These are phyloP conservation scores for Ustilago tritici DNA, from an alignment of 1,284 basidiomycete species.

Conservation along the genomic window DNA sequence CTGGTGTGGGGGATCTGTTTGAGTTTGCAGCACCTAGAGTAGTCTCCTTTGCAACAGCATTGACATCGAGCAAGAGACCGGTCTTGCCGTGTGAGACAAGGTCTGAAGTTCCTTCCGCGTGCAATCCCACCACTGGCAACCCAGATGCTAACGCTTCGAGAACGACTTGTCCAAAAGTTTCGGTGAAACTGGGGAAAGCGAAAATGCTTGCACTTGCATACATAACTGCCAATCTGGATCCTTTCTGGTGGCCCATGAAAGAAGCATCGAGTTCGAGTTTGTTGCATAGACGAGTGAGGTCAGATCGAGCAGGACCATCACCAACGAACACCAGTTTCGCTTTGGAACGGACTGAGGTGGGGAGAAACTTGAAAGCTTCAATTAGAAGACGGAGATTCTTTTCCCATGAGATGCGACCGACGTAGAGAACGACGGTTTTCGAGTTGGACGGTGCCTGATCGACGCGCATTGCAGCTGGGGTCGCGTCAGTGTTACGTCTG, in stretches of 20 bases:
- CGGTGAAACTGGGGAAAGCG: slow-evolving; percentile 74
- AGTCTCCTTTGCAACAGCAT: slow-evolving; percentile 43
- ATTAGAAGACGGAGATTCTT: slow-evolving; percentile 75
- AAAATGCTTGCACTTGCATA: slow-evolving; percentile 75
- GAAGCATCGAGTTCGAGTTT: slow-evolving; percentile 72
- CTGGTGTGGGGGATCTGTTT: slow-evolving; percentile 23
- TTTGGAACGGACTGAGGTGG: slow-evolving; percentile 49
- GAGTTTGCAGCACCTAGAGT: slow-evolving; percentile 8
- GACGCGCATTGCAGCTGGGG: slow-evolving; percentile 20
- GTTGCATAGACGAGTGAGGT: slow-evolving; percentile 72
- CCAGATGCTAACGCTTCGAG: slow-evolving; percentile 74
- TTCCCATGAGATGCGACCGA: slow-evolving; percentile 73
- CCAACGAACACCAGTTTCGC: slow-evolving; percentile 75
- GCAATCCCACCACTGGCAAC: slow-evolving; percentile 74
- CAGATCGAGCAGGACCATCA: slow-evolving; percentile 73
- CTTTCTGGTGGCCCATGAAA: slow-evolving; percentile 73
- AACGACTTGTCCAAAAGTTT: slow-evolving; percentile 75
- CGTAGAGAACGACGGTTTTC: slow-evolving; percentile 70
- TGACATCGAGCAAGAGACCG: slow-evolving; percentile 70
- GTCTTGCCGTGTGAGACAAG: slow-evolving; percentile 73
- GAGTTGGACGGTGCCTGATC: slow-evolving; percentile 44
- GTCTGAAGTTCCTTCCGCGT: slow-evolving; percentile 75
- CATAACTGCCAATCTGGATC: slow-evolving; percentile 66
- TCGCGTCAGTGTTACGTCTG: neutral
- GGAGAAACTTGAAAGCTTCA: slow-evolving; percentile 71